Evolutionary conservation across 805 yeast species (phyloP).

Genomic region (Barnettozyma wickerhamii): DNA sequence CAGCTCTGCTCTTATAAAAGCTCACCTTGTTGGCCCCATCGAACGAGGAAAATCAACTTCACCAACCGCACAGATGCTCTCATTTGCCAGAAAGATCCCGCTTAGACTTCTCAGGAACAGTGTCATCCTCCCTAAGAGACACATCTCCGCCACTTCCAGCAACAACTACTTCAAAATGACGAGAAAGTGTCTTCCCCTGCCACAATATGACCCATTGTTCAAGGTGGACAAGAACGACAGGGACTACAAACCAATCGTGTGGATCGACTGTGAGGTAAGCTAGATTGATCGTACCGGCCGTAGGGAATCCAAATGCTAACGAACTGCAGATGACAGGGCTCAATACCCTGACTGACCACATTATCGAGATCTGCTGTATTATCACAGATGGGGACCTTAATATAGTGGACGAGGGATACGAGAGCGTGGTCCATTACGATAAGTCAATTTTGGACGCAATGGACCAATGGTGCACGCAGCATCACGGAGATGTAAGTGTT

Average conservation of each 20-base stretch:
- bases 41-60: too few species aligned
- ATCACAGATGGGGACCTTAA: constrained; percentile 82
- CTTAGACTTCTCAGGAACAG: not conserved
- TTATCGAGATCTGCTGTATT: constrained; percentile 88
- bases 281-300: too few species aligned
- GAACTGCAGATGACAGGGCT: constrained; percentile 77
- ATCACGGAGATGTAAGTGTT: constrained; percentile 49
- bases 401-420: constrained; percentile 73
- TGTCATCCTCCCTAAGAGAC: not conserved
- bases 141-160: not conserved
- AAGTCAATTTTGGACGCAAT: constrained; percentile 58
- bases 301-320: not conserved
- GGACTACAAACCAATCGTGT: constrained; percentile 52
- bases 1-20: too few species aligned
- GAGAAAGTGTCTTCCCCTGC: constrained; percentile 8
- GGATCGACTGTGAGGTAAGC: constrained; percentile 87
- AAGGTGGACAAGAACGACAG: constrained; percentile 11
- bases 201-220: constrained; percentile 14
- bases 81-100: not conserved
- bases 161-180: not conserved
- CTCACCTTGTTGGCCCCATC: too few species aligned
- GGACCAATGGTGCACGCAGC: constrained; percentile 85
- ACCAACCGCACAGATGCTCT: not conserved
- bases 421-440: constrained; percentile 72
- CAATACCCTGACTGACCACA: constrained; percentile 71